Percentiles rank a stretch among this genome's conserved stretches.
Evolutionary conservation across 2,329 filamentous ascomycete species (phyloP).

Genomic region (Trichoderma koningii): DNA sequence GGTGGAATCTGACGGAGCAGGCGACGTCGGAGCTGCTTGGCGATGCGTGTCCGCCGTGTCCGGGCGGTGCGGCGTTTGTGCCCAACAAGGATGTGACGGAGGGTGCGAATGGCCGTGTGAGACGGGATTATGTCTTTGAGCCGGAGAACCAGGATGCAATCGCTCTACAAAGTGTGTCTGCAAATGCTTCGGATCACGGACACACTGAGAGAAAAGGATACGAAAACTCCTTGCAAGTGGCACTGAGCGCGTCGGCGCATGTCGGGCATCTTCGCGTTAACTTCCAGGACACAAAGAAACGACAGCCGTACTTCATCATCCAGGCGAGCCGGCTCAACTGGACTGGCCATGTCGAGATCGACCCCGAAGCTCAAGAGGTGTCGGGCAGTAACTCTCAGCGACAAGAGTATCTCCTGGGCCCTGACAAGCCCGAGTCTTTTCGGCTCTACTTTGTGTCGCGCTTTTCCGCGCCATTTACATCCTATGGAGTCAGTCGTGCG

Average conservation of each 20-base stretch:
- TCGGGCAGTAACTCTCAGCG: constrained; percentile 49
- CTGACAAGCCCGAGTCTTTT: constrained; percentile 45
- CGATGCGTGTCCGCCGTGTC: constrained; percentile 44
- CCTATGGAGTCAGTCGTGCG: constrained; percentile 42
- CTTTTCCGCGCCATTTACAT: constrained; percentile 47
- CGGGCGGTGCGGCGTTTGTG: constrained; percentile 32
- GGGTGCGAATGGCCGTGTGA: constrained; percentile 46
- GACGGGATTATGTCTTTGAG: constrained; percentile 20
- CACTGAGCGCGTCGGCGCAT: constrained; percentile 48
- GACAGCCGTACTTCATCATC: constrained; percentile 44
- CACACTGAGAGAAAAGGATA: constrained; percentile 2
- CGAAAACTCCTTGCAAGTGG: constrained; percentile 34
- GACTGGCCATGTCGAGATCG: constrained; percentile 47
- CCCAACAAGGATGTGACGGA: constrained; percentile 33
- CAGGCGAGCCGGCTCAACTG: constrained; percentile 49
- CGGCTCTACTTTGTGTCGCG: constrained; percentile 50
- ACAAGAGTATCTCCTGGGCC: constrained; percentile 50
- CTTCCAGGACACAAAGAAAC: constrained; percentile 34
- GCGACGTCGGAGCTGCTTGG: constrained; percentile 38
- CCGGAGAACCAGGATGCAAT: constrained; percentile 34
- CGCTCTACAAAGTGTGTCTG: neutral
- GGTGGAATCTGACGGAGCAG: constrained; percentile 43
- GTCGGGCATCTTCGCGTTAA: constrained; percentile 47
- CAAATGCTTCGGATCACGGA: neutral
- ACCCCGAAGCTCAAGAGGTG: constrained; percentile 42